A percentile compares a stretch with the other conserved stretches of the same genome.
phyloP scores from a whole-genome alignment of 176 grass and related monocot species.

The Avena insularis region DNA sequence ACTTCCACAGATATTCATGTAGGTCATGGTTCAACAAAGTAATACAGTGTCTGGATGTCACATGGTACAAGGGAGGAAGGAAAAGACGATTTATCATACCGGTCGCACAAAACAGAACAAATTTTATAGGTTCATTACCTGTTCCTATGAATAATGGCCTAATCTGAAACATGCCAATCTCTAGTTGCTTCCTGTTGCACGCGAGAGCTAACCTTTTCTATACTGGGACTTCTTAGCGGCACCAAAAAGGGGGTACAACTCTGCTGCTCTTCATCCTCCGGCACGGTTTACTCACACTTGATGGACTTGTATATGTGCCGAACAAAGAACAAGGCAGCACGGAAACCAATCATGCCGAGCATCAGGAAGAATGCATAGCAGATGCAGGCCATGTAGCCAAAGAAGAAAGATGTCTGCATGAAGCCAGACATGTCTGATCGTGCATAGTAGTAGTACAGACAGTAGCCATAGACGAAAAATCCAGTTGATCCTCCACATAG shows the following conservation, averaged over 20 bases:
- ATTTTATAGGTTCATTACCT: constrained; percentile 74
- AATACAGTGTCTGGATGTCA: constrained; percentile 35
- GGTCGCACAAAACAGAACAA: constrained; percentile 60
- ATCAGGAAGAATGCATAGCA: constrained; percentile 97
- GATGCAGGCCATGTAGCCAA: constrained; percentile 99
- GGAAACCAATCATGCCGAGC: constrained; percentile 95
- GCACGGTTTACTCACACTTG: constrained; percentile 76
- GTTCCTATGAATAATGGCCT: constrained; percentile 78
- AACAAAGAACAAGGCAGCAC: constrained; percentile 88
- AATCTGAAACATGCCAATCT: constrained; percentile 61
- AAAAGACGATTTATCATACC: constrained; percentile 48
- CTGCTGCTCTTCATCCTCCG: constrained; percentile 49
- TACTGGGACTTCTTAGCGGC: constrained; percentile 47
- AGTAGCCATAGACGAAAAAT: constrained; percentile 91
- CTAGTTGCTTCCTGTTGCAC: constrained; percentile 57
- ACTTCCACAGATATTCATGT: constrained; percentile 53
- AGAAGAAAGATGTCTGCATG: constrained; percentile 99
- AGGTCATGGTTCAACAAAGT: constrained; percentile 55
- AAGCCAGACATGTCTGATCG: constrained; percentile 97
- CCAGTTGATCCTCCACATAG: constrained; percentile 93
- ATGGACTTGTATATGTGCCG: constrained; percentile 98
- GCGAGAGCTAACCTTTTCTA: constrained; percentile 71
- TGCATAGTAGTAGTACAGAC: constrained; percentile 95
- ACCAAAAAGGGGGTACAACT: constrained; percentile 64
- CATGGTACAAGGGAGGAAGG: constrained; percentile 55